phyloP scores from a whole-genome alignment of 768 basidiomycete genomes.

The Leccinum variicolor region DNA sequence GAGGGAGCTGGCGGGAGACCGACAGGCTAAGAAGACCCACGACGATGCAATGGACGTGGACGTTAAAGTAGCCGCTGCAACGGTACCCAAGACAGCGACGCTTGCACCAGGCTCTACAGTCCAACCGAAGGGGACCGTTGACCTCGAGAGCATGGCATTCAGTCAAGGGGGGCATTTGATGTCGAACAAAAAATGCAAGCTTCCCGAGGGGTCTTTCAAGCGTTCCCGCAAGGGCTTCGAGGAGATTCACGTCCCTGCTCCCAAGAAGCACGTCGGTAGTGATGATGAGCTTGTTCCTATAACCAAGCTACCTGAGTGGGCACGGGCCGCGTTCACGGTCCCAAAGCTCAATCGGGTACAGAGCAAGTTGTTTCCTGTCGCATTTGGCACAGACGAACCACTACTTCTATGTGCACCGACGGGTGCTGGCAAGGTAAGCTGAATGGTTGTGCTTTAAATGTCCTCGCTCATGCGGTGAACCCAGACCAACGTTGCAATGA shows the following conservation, averaged over 20 bases:
- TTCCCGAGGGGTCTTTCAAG: constrained; percentile 97
- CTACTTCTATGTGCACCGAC: constrained; percentile 96
- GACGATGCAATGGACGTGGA: constrained; percentile 81
- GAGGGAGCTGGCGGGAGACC: constrained; percentile 80
- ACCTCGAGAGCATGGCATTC: constrained; percentile 95
- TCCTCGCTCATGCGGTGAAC: constrained; percentile 11
- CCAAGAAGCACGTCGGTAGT: constrained; percentile 66
- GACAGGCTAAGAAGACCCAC: constrained; percentile 51
- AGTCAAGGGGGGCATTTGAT: constrained; percentile 94
- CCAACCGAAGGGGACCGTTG: constrained; percentile 81
- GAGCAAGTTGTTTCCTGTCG: constrained; percentile 88
- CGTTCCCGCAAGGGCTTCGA: constrained; percentile 95
- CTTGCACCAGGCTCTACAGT: constrained; percentile 84
- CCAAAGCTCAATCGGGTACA: constrained; percentile 86
- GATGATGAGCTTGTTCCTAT: constrained; percentile 73
- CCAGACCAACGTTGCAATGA: constrained; percentile 97
- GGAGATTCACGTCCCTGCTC: constrained; percentile 95
- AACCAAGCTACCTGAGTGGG: constrained; percentile 77
- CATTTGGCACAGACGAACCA: constrained; percentile 94
- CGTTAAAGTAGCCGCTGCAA: constrained; percentile 40
- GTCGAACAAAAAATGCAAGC: constrained; percentile 98
- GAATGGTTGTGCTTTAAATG: background rate
- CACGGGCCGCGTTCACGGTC: constrained; percentile 81
- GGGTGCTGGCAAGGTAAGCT: constrained; percentile 93
- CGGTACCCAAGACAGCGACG: constrained; percentile 78